Conservation (phyloP, 1,284 basidiomycete genomes). For the Malassezia japonica region DNA sequence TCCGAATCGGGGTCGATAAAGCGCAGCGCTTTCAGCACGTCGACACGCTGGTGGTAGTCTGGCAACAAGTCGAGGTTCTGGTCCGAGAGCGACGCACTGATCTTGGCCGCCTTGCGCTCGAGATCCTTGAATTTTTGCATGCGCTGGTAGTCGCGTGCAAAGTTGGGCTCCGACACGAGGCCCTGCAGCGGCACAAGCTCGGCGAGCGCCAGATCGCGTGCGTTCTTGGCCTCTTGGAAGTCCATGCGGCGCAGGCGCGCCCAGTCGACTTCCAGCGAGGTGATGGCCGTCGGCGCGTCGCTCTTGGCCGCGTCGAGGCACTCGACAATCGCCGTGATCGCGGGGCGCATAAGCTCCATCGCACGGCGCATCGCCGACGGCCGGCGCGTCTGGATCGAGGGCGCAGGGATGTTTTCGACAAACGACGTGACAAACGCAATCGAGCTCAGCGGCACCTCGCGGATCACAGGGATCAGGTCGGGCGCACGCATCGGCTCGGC, state of each 20-base stretch:
- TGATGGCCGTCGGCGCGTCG: neutral
- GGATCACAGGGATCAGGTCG: conserved; percentile 53
- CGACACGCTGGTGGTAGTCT: conserved; percentile 88
- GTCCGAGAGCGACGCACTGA: conserved; percentile 52
- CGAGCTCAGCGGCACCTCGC: conserved; percentile 62
- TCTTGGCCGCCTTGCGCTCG: conserved; percentile 59
- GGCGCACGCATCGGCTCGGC: neutral
- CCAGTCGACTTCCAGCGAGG: conserved; percentile 59
- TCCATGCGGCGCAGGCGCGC: conserved; percentile 70
- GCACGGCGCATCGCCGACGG: conserved; percentile 56
- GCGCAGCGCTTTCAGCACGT: conserved; percentile 72
- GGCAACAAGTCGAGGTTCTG: conserved; percentile 94
- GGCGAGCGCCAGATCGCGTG: conserved; percentile 55
- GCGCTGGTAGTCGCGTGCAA: conserved; percentile 62
- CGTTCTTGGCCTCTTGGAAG: conserved; percentile 72
- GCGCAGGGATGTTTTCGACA: conserved; percentile 49
- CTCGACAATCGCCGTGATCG: conserved; percentile 1
- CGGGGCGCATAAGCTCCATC: conserved; percentile 15
- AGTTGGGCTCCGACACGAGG: conserved; percentile 51
- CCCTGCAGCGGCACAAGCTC: conserved; percentile 22
- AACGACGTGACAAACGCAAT: conserved; percentile 62
- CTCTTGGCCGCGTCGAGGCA: neutral
- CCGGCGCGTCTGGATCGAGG: conserved; percentile 50
- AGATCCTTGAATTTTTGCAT: conserved; percentile 68
- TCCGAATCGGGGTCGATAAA: conserved; percentile 56